Evolutionary conservation across 768 basidiomycete species (phyloP), one percentile per base, ranked within the genome.

Genomic region (Tylopilus balloui): DNA sequence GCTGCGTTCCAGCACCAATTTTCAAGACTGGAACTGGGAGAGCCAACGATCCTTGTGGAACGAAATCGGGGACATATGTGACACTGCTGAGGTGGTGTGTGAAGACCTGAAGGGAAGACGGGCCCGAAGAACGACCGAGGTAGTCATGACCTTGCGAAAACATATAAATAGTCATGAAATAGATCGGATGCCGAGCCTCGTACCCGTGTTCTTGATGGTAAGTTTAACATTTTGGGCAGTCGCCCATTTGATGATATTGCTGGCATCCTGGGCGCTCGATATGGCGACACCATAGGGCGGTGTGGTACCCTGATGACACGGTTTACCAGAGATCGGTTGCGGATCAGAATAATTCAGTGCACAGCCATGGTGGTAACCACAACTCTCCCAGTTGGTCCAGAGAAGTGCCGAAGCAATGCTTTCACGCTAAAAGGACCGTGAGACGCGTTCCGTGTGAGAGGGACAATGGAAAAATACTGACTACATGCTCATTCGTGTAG

Each of bases 131-230:
- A 23, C 58, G 55, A 12, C 59, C 58, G 6, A 53, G 15, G 31
- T 45, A 56, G 25, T 60, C 58, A 9, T 34, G 34, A 34, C n/a
- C 34, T 34, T 7, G 34, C n/a, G n/a, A 8, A 35, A 37, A 11
- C 15, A 10, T 6, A 11, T 36, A 10, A 55, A 32, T 13, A 14
- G 8, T 14, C 6, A 24, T 6, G 19, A n/a, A 14, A 27, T 21
- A 3, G 5, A 21, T 3, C 13, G 13, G 6, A 9, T 3, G n/a
- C n/a, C n/a, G n/a, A n/a, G n/a, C n/a, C n/a, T 19, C 50, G 3
- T 13, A 60, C 58, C 58, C 0, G 59, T 60, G 42, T 52, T 60
- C 50, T 60, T 60, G 11, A 60, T 44, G 1, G 59, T 57, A 9
- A 61, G 29, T 12, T 54, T 60, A 1, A 60, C 39, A 1, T 43